A percentile compares a stretch with the other conserved stretches of the same genome.
Evolutionary conservation across 495 filamentous ascomycete species (phyloP).

Genomic region (Astrocystis sublimbata): DNA sequence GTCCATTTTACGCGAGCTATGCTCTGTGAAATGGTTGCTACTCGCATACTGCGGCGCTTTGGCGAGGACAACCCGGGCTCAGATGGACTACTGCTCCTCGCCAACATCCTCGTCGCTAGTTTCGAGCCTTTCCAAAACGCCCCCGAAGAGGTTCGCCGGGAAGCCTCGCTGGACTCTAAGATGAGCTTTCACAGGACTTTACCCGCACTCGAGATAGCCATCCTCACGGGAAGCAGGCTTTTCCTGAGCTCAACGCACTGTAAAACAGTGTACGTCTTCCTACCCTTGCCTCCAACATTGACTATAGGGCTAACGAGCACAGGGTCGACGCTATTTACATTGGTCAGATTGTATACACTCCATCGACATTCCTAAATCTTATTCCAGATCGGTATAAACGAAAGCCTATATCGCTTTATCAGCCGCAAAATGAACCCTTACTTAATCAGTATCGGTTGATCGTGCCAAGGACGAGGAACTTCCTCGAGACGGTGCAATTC

Average conservation of each 20-base stretch:
- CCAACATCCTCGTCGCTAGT: constrained; percentile 69
- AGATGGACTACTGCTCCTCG: constrained; percentile 63
- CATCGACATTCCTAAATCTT: constrained; percentile 67
- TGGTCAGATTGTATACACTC: constrained; percentile 69
- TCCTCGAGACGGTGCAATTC: constrained; percentile 69
- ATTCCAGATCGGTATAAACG: constrained; percentile 74
- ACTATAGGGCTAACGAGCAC: constrained; percentile 8
- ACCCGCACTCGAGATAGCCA: constrained; percentile 69
- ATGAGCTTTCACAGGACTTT: constrained; percentile 60
- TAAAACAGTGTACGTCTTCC: constrained; percentile 56
- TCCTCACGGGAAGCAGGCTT: constrained; percentile 65
- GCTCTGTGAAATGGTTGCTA: constrained; percentile 69
- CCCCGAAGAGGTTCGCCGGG: constrained; percentile 54
- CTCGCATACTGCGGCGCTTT: constrained; percentile 63
- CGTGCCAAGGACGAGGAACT: constrained; percentile 67
- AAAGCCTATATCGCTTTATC: constrained; percentile 68
- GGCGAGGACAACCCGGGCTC: constrained; percentile 66
- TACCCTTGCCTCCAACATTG: neutral
- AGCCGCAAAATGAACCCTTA: constrained; percentile 62
- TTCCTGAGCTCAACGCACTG: constrained; percentile 69
- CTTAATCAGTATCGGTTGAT: constrained; percentile 76
- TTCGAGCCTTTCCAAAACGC: constrained; percentile 75
- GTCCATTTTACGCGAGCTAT: constrained; percentile 66
- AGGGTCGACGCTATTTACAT: constrained; percentile 68
- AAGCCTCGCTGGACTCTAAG: constrained; percentile 46